These are phyloP conservation scores for Eucalyptus pumila DNA, from an alignment of 345 rosid genomes.

Conservation along the genomic window DNA sequence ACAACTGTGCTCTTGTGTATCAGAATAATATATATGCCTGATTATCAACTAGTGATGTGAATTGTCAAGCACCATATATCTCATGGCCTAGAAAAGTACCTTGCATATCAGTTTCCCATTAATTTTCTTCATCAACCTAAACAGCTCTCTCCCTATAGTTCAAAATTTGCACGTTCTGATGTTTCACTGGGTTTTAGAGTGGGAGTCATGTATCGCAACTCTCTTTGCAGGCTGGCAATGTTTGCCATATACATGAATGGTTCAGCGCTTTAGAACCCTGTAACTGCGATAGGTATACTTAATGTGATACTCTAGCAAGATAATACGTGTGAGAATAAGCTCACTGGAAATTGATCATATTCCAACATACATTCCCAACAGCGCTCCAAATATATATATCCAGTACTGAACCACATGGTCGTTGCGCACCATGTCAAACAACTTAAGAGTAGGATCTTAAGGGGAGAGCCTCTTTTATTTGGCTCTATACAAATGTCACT, in stretches of 20 bases:
- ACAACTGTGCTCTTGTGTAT: not conserved
- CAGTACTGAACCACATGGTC: not conserved
- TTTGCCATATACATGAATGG: not conserved
- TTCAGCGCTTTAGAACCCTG: not conserved
- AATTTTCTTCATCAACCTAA: not conserved
- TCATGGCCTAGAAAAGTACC: not conserved
- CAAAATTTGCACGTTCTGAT: not conserved
- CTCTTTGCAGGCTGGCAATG: not conserved
- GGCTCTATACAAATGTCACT: not conserved
- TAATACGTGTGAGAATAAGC: not conserved
- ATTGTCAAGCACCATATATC: not conserved
- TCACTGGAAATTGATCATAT: not conserved
- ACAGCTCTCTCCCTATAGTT: not conserved
- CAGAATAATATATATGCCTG: not conserved
- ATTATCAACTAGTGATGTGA: not conserved
- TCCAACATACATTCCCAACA: not conserved
- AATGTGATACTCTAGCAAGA: not conserved
- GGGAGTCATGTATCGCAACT: not conserved
- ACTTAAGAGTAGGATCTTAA: not conserved
- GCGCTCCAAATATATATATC: not conserved
- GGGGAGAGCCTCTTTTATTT: slow-evolving; percentile 16
- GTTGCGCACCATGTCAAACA: not conserved
- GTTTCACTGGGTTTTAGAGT: not conserved
- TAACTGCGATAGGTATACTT: not conserved
- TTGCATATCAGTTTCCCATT: not conserved